These are phyloP conservation scores for Aspergillus ochraceus DNA, from an alignment of 2,329 filamentous ascomycete genomes.

Conservation along the genomic window DNA sequence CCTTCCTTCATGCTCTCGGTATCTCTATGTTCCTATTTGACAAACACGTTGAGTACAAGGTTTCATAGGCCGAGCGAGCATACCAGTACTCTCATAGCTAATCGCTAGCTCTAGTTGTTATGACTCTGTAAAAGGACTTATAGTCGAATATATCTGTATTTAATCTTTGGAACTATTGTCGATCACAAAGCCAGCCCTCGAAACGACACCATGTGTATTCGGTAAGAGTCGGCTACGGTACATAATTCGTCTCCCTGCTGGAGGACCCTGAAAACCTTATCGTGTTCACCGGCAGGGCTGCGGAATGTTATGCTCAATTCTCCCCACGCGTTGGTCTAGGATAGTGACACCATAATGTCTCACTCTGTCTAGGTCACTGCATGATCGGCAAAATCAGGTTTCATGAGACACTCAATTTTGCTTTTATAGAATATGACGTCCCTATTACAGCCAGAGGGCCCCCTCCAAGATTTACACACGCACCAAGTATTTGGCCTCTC, in stretches of 20 bases:
- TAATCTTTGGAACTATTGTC: not conserved
- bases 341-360: not conserved
- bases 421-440: too few relatives aligned
- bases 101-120: constrained; percentile 4
- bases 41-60: constrained; percentile 5
- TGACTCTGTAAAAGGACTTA: constrained; percentile 10
- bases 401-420: not conserved
- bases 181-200: not conserved
- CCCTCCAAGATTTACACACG: not conserved
- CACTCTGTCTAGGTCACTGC: not conserved
- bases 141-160: constrained; percentile 4
- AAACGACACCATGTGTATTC: too few relatives aligned
- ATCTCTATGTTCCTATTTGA: not conserved
- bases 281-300: not conserved
- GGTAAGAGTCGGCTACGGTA: too few relatives aligned
- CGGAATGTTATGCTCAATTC: constrained; percentile 5
- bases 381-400: not conserved
- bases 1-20: not conserved
- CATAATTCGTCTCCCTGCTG: not conserved
- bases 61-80: constrained; percentile 3
- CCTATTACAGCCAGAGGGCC: too few relatives aligned
- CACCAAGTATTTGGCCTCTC: not conserved
- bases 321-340: too few relatives aligned
- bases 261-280: not conserved
- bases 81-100: constrained; percentile 6